Conservation (phyloP, 73 alveolate genomes). For the Paramecium tetraurelia region DNA sequence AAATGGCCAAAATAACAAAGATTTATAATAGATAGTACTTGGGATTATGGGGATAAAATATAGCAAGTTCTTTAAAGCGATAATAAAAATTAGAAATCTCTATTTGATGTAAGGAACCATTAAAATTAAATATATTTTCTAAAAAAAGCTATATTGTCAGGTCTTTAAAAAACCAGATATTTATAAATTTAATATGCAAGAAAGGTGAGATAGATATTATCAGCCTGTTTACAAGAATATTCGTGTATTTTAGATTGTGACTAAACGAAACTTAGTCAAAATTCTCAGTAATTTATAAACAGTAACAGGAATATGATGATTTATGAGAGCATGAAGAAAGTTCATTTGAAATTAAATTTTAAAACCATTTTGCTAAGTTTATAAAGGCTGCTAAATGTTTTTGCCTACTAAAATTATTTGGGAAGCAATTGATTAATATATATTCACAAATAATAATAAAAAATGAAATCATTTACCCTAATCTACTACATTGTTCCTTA, state of each 20-base stretch:
- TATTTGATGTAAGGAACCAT: too few species aligned
- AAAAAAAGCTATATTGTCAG: too few species aligned
- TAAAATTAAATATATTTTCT: too few species aligned
- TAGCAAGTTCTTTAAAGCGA: too few species aligned
- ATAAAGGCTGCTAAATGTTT: constrained; percentile 97
- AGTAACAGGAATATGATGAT: constrained; percentile 99
- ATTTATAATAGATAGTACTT: too few species aligned
- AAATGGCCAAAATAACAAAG: too few species aligned
- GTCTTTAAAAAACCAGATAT: too few species aligned
- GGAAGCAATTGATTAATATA: constrained; percentile 66
- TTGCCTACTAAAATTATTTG: constrained; percentile 76
- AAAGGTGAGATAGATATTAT: too few species aligned
- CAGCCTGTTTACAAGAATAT: too few species aligned
- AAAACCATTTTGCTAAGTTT: constrained; percentile 94
- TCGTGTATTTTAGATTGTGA: constrained; percentile 66
- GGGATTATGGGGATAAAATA: too few species aligned
- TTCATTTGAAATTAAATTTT: constrained; percentile 91
- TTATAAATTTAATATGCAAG: too few species aligned
- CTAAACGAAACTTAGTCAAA: constrained; percentile 99
- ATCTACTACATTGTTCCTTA: constrained; percentile 15
- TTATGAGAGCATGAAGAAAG: constrained; percentile 98
- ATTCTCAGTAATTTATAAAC: constrained; percentile 80
- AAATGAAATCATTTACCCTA: constrained; percentile 9
- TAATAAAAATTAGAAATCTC: too few species aligned
- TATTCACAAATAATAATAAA: constrained; percentile 17